These are phyloP conservation scores for Quercus lobata DNA, from an alignment of 331 rosid species.

Conservation along the genomic window DNA sequence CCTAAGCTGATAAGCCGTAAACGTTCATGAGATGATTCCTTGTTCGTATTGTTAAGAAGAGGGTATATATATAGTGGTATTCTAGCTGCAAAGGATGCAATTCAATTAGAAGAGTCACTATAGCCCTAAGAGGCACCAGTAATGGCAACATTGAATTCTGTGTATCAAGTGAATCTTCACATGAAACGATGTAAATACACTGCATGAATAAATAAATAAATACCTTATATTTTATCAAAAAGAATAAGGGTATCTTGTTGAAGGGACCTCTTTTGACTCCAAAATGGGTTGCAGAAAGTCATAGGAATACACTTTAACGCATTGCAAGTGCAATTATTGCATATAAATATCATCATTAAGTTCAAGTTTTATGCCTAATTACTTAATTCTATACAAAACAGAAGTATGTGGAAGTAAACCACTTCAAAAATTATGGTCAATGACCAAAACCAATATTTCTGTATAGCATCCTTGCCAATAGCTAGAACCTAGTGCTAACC, in stretches of 20 bases:
- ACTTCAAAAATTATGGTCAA: background rate
- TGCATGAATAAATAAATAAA: background rate
- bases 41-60: constrained; percentile 18
- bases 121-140: background rate
- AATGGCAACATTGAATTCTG: background rate
- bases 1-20: constrained; percentile 36
- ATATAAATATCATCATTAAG: background rate
- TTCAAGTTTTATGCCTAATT: background rate
- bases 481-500: no score
- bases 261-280: background rate
- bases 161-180: background rate
- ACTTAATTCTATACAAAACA: background rate
- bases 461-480: no score
- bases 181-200: background rate
- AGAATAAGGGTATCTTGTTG: background rate
- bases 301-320: background rate
- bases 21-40: constrained; percentile 26
- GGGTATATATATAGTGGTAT: constrained; percentile 36
- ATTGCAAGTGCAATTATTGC: background rate
- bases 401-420: background rate
- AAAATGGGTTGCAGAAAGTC: background rate
- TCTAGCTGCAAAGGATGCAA: constrained; percentile 20
- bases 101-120: background rate
- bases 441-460: background rate
- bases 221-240: background rate